These are phyloP conservation scores for Nicotiana knightiana DNA, from an alignment of 257 asterid species.

Conservation along the genomic window DNA sequence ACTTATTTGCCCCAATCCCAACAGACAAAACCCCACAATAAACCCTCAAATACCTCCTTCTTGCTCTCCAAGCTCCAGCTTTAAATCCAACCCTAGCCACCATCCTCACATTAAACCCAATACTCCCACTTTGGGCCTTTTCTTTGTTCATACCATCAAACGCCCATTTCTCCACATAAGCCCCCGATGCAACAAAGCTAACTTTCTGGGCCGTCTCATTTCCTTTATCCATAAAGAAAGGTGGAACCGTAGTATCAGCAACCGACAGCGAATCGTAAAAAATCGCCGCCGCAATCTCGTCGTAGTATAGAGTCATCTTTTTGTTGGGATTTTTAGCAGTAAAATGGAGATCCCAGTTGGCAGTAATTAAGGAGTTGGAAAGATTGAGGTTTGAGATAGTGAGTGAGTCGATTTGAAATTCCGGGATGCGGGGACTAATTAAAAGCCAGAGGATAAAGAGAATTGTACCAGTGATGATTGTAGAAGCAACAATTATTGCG, in stretches of 20 bases:
- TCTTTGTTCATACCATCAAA: conserved; percentile 42
- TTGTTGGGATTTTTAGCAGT: conserved; percentile 83
- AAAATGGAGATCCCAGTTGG: conserved; percentile 41
- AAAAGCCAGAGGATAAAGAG: conserved; percentile 75
- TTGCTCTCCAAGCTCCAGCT: conserved; percentile 74
- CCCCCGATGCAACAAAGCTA: conserved; percentile 49
- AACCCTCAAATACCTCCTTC: conserved; percentile 63
- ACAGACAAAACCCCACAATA: conserved; percentile 63
- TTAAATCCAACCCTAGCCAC: conserved; percentile 50
- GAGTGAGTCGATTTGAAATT: conserved; percentile 61
- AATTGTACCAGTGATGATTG: conserved; percentile 46
- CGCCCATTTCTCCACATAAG: conserved; percentile 40
- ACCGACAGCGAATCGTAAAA: conserved; percentile 27
- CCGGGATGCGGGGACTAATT: conserved; percentile 79
- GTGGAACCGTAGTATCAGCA: conserved; percentile 47
- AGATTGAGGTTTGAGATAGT: conserved; percentile 49
- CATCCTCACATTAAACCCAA: conserved; percentile 58
- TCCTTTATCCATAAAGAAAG: conserved; percentile 58
- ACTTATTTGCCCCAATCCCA: conserved; percentile 30
- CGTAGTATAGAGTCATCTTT: conserved; percentile 52
- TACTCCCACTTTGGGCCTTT: conserved; percentile 34
- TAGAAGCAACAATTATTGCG: conserved; percentile 39
- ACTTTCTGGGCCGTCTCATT: conserved; percentile 51
- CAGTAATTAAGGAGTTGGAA: conserved; percentile 35
- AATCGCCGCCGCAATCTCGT: conserved; percentile 37